A percentile compares a stretch with the other conserved stretches of the same genome.
These are phyloP conservation scores for Trichocomaceae sp. DNA, from an alignment of 2,329 filamentous ascomycete genomes.

Conservation along the genomic window DNA sequence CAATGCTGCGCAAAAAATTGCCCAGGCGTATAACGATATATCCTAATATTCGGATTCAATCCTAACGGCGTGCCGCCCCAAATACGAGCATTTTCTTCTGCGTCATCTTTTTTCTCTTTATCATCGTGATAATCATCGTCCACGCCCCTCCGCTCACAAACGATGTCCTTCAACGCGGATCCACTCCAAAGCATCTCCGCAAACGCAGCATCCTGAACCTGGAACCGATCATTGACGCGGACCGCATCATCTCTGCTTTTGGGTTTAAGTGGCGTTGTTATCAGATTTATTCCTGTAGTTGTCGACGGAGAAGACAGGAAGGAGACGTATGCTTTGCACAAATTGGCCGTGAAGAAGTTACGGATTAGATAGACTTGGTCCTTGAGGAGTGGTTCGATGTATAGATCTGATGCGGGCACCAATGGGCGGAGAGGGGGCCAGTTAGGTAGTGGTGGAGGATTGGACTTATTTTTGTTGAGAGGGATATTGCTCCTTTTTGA, in stretches of 20 bases:
- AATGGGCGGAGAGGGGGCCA: constrained; percentile 69
- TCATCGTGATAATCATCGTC: constrained; percentile 20
- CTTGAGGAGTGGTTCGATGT: constrained; percentile 50
- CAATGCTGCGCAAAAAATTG: constrained; percentile 93
- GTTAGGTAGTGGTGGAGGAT: constrained; percentile 36
- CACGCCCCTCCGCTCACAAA: constrained; percentile 30
- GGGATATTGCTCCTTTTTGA: constrained; percentile 6
- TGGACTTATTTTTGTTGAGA: background rate
- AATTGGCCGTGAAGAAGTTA: constrained; percentile 65
- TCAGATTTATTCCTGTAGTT: constrained; percentile 51
- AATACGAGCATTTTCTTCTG: constrained; percentile 20
- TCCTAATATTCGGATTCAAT: constrained; percentile 77
- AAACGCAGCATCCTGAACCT: constrained; percentile 69
- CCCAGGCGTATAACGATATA: constrained; percentile 78
- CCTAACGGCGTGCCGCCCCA: constrained; percentile 83
- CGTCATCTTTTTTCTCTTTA: constrained; percentile 17
- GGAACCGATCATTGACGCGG: constrained; percentile 83
- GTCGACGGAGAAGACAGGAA: constrained; percentile 54
- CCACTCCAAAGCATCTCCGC: constrained; percentile 68
- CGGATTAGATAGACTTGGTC: constrained; percentile 67
- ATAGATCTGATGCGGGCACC: constrained; percentile 59
- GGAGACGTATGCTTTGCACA: constrained; percentile 69
- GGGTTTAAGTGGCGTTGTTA: constrained; percentile 70
- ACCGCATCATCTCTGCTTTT: constrained; percentile 69
- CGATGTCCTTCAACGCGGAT: constrained; percentile 64